phyloP scores from a whole-genome alignment of 176 grass and related monocot genomes.

The Secale cereale region DNA sequence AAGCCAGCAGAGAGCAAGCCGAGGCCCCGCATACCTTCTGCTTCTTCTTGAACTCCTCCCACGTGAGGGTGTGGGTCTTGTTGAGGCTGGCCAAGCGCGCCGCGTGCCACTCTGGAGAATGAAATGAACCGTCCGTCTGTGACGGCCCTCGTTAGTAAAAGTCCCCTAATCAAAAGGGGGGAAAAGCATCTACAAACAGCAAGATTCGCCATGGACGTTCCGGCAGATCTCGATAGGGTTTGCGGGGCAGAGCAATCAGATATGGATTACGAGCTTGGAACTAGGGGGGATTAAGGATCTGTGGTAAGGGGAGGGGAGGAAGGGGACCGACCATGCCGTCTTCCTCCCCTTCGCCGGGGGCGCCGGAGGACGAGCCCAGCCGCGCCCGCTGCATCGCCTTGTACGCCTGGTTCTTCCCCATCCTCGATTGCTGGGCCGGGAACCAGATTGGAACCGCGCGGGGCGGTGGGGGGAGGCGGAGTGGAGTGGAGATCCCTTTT shows the following conservation, averaged over 20 bases:
- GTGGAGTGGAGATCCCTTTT: constrained; percentile 20
- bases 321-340: constrained; percentile 99
- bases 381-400: constrained; percentile 97
- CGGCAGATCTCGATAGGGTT: constrained; percentile 10
- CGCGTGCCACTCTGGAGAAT: constrained; percentile 99
- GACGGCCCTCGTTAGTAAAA: constrained; percentile 95
- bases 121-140: constrained; percentile 99
- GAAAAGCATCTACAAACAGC: not conserved
- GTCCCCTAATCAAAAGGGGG: not conserved
- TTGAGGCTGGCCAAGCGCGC: constrained; percentile 97
- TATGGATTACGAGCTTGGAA: not conserved
- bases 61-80: constrained; percentile 96
- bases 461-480: not conserved
- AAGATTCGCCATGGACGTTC: not conserved
- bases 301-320: constrained; percentile 31
- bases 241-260: not conserved
- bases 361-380: constrained; percentile 76
- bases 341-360: constrained; percentile 66
- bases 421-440: constrained; percentile 4
- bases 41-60: constrained; percentile 99
- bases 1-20: constrained; percentile 5
- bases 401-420: constrained; percentile 99
- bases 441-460: constrained; percentile 27
- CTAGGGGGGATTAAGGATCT: constrained; percentile 22
- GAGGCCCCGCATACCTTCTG: constrained; percentile 61